phyloP scores from a whole-genome alignment of 768 basidiomycete species.

The Pisolithus tinctorius region DNA sequence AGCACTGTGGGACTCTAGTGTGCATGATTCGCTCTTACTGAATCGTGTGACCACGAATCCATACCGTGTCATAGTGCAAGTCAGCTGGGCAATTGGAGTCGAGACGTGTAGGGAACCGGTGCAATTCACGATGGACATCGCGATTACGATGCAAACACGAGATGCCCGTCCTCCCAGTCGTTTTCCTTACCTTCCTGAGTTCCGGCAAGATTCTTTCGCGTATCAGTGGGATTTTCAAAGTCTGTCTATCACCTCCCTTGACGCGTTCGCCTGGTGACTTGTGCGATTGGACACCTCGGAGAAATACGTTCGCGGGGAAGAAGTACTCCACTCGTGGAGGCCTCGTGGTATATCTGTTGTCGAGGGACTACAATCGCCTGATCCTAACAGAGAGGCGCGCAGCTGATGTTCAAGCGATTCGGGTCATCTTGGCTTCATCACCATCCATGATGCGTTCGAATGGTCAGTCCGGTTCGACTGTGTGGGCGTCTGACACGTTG shows the following conservation, averaged over 20 bases:
- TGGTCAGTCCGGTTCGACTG: slow-evolving; percentile 42
- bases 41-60: slow-evolving; percentile 77
- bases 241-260: slow-evolving; percentile 75
- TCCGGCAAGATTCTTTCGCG: slow-evolving; percentile 72
- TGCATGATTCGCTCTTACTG: slow-evolving; percentile 79
- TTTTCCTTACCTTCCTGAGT: slow-evolving; percentile 67
- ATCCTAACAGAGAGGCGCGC: slow-evolving; percentile 64
- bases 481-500: slow-evolving; percentile 62
- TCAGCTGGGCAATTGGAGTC: slow-evolving; percentile 75
- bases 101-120: slow-evolving; percentile 80
- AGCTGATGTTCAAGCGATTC: slow-evolving; percentile 87
- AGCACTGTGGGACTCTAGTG: slow-evolving; percentile 89
- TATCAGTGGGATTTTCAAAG: slow-evolving; percentile 77
- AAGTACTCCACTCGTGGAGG: slow-evolving; percentile 75
- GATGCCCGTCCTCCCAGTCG: slow-evolving; percentile 81
- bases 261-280: slow-evolving; percentile 84
- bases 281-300: slow-evolving; percentile 91
- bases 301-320: slow-evolving; percentile 93
- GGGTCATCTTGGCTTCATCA: slow-evolving; percentile 61
- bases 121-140: slow-evolving; percentile 84
- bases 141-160: slow-evolving; percentile 75
- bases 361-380: slow-evolving; percentile 75
- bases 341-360: slow-evolving; percentile 85
- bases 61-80: slow-evolving; percentile 73
- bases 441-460: slow-evolving; percentile 36